Evolutionary conservation across 257 asterid genomes (phyloP), one percentile per base, ranked within the genome.

Genomic region (Ocimum tenuiflorum): DNA sequence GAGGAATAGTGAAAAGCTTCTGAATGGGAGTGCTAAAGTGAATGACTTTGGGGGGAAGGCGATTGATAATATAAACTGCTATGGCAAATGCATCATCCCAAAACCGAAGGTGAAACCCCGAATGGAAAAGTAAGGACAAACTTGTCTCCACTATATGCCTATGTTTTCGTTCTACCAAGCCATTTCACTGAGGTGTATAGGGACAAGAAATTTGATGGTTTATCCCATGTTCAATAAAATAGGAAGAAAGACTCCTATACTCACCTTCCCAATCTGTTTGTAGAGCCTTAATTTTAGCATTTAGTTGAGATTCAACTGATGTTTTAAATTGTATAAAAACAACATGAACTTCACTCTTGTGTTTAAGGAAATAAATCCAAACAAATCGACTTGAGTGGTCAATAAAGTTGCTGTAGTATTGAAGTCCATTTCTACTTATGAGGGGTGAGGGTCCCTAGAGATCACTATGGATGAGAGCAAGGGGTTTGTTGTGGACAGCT

Each of bases 71-170:
- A n/a, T n/a, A n/a, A n/a, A n/a, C n/a, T n/a, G n/a, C n/a, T n/a
- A n/a, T n/a, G n/a, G n/a, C n/a, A 35, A 35, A 58, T 0, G 48
- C 48, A 58, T 58, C 64, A 58, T 58, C 64, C 48, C 33, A 58
- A 9, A 35, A 36, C 0, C 3, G 3, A 0, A 9, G 2, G 3
- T 47, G 64, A 0, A 36, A 3, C 0, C 0, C 0, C 2, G 48
- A 36, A 0, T 58, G 49, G 9, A 48, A 4, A 0, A 58, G 22
- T 0, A 56, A 8, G 4, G 45, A 0, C 0, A 56, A 14, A 0
- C 48, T 33, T 23, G 4, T 33, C 15, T 58, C 64, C 1, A 58
- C 29, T n/a, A 58, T 17, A 10, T 33, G 13, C 10, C 33, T 49
- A 49, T 49, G n/a, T 9, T 49, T 49, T 18, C 56, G 20, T 6